Base-by-base conservation (phyloP, 1,284 basidiomycete genomes). In the Ustilago loliicola region DNA sequence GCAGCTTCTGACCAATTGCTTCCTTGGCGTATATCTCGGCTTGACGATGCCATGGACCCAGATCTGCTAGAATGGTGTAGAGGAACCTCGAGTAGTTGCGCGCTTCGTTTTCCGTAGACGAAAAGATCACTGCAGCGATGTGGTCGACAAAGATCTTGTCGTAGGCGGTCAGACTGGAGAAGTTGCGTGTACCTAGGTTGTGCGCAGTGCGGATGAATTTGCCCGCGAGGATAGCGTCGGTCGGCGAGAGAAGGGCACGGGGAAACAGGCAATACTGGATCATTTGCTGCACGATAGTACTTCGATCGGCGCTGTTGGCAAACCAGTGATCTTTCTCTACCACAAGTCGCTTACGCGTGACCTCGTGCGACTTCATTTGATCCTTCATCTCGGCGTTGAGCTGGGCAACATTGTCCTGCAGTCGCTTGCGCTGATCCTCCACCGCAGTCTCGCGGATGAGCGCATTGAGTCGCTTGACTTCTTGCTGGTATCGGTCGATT, bases 101-200 rank as follows among this genome's bases (percentile, higher is more conserved):
- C 8, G 95, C 95, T 87, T 99, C 96, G 80, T 94, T 94, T 88
- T 97, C 96, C 60, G 95, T 97, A 81, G 94, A 96, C 1, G 93
- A 93, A 86, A 96, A 98, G 29, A 98, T 89, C 11, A 95, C 90
- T 9, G 92, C 91, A 52, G 93, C 92, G 15, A 82, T 79, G 52
- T 86, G 83, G 47, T 85, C 82, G 19, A 72, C 69, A 66, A 85
- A 80, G 77, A 94, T 91, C 71, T 95, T 93, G 36, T 92, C 91
- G 61, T 97, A 91, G 30, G 96, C 88, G 91, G 95, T 90, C 11
- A 97, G 87, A 0, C 95, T 95, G 34, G 93, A 91, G 86, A 98
- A 98, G 5, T 93, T 92, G 13, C 91, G 91, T 0, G 95, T 94
- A 15, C 94, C 95, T 81, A 93, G 91, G 23, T 90, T 90, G 82